Base-by-base conservation (phyloP, 305 asterid genomes). In the Salvia sclarea region DNA sequence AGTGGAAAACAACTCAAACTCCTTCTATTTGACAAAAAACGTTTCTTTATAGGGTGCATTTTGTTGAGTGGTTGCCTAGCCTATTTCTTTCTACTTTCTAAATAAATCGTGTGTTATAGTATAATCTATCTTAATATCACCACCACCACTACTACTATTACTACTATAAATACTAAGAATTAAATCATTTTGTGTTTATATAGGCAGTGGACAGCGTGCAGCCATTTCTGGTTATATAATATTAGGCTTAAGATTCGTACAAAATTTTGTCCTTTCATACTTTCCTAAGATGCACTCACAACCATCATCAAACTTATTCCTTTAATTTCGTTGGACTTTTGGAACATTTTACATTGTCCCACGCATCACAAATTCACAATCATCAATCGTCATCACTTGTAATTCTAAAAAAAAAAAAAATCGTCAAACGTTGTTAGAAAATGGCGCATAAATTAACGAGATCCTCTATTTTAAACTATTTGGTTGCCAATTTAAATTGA, bases 1-100 rank as follows among this genome's bases (percentile, higher is more conserved):
- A 65, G 77, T 73, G 77, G 77, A 50, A 72, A 65, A 73, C 72
- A 65, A 57, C 77, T 56, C 66, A 33, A 64, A 30, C 28, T 17
- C 58, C 40, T 18, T 14, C 3, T 8, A 14, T 31, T 17, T 21
- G 61, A 50, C 33, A 56, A 33, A 16, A 44, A 50, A 1, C 16
- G 24, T 53, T 60, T 21, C 17, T 8, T 48, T 61, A 28, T 48
- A 12, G 52, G 18, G 40, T 17, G 44, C 35, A 38, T 6, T 22
- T 24, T 20, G n/a, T 41, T 69, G 74, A 45, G 74, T 69, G 74
- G 18, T 49, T 57, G 13, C 38, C 38, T 21, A 20, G 35, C 5
- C 31, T 67, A 6, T 28, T 28, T 6, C 18, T 68, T n/a, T 31
- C 18, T 4, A 16, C 21, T 70, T 70, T 21, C 35, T 60, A 24